Percentiles rank a stretch among this genome's conserved stretches.
These are phyloP conservation scores for Magnolia sinica DNA, from an alignment of 164 flowering plant genomes.

Conservation along the genomic window DNA sequence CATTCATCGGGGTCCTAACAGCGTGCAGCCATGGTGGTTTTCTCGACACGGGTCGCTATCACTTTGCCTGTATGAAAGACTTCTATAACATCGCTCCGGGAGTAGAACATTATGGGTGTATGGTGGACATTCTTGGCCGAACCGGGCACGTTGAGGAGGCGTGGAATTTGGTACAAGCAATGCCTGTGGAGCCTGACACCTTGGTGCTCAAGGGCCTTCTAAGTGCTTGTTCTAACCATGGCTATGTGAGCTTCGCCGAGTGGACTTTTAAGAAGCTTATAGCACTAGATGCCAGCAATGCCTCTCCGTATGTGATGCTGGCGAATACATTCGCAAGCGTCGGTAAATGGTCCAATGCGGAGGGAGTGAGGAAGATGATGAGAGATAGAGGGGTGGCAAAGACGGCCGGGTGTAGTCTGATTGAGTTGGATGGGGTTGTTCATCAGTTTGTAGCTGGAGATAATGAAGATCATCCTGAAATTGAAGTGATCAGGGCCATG, in stretches of 20 bases:
- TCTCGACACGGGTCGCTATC: constrained; percentile 30
- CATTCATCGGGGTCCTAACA: constrained; percentile 43
- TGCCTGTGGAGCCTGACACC: constrained; percentile 38
- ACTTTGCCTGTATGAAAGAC: constrained; percentile 33
- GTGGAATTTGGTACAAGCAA: constrained; percentile 28
- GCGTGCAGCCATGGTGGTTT: constrained; percentile 44
- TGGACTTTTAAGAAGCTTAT: constrained; percentile 21
- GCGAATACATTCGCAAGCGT: constrained; percentile 10
- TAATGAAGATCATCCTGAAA: not conserved
- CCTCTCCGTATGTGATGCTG: constrained; percentile 8
- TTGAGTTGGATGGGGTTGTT: constrained; percentile 11
- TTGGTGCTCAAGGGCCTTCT: constrained; percentile 37
- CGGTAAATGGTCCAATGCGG: constrained; percentile 4
- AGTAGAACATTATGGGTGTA: constrained; percentile 45
- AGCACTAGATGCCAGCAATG: constrained; percentile 3
- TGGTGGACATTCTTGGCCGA: constrained; percentile 48
- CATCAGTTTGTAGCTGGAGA: constrained; percentile 13
- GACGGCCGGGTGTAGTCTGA: constrained; percentile 8
- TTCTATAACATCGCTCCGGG: constrained; percentile 38
- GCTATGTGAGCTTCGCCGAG: constrained; percentile 35
- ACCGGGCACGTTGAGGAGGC: constrained; percentile 43
- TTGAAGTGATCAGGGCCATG: not conserved
- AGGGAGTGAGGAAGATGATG: constrained; percentile 13
- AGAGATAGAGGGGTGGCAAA: constrained; percentile 9
- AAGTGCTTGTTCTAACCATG: constrained; percentile 35